Conservation (phyloP, 2,329 filamentous ascomycete genomes). For the Rhynchosporium secalis region DNA sequence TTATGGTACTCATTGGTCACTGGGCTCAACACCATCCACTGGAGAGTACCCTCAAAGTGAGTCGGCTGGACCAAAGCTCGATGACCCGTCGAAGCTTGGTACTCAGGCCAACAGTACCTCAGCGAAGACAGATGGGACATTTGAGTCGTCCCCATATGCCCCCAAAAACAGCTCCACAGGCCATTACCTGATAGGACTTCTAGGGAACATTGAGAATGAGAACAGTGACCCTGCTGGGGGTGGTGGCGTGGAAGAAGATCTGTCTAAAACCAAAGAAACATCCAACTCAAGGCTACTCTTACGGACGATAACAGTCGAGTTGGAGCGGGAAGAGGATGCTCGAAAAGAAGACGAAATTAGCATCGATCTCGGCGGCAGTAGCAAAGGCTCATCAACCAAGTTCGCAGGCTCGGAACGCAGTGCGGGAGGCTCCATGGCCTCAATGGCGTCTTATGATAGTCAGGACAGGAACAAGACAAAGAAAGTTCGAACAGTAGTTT, state of each 20-base stretch:
- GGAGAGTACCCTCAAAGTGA: conserved; percentile 7
- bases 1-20: conserved; percentile 66
- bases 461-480: conserved; percentile 56
- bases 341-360: conserved; percentile 48
- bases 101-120: not conserved
- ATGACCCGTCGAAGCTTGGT: not conserved
- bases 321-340: conserved; percentile 47
- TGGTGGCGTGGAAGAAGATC: conserved; percentile 15
- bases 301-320: conserved; percentile 67
- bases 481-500: conserved; percentile 69
- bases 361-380: conserved; percentile 44
- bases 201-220: conserved; percentile 60
- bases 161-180: conserved; percentile 40
- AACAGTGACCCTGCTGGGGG: conserved; percentile 20
- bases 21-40: conserved; percentile 39
- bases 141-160: conserved; percentile 12
- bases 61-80: not conserved
- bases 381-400: conserved; percentile 19
- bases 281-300: conserved; percentile 58
- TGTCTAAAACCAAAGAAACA: conserved; percentile 15
- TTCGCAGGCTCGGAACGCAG: conserved; percentile 32
- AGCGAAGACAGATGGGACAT: not conserved
- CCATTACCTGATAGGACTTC: conserved; percentile 67
- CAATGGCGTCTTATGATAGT: conserved; percentile 42
- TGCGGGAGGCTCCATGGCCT: conserved; percentile 17